Evolutionary conservation across 1,284 basidiomycete species (phyloP), one percentile per base, ranked within the genome.

Genomic region (Ganoderma resinaceum): DNA sequence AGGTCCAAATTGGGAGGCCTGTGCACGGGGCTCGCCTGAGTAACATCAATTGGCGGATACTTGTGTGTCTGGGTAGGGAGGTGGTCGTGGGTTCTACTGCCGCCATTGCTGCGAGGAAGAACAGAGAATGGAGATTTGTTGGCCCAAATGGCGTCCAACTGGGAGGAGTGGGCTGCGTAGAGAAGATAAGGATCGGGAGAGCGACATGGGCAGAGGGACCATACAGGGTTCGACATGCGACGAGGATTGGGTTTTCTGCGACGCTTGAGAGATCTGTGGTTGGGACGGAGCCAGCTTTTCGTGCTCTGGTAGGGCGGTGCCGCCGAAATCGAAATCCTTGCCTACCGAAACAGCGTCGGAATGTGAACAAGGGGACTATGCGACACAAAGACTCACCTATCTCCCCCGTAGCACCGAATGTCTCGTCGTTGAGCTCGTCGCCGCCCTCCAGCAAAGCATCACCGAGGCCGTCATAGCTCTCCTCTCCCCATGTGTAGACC

Each of bases 381-480:
- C 61, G 23, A 67, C 31, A 46, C 23, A 9, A 26, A 26, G 60
- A 79, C 88, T 84, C 78, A 95, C 95, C 93, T 69, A 96, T 86
- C 68, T 80, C 81, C 31, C 85, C 90, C 58, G 82, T 76, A 49
- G 82, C 87, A 46, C 97, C 97, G 82, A 99, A 99, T 1, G 97
- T 99, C 83, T 98, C 96, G 78, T 98, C 95, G 80, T 98, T 98
- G 75, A 96, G 79, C 72, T 96, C 95, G 84, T 98, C 96, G 62
- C 90, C 90, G 46, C 91, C 91, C 80, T 99, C 97, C 75, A 93
- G 90, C 68, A 98, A 86, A 67, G 89, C 89, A 80, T 95, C 93
- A 58, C 93, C 96, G 12, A 97, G 89, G n/a, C 93, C 93, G 81
- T 96, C 95, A 78, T 95, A 95, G 74, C 90, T 91, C 61, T 95